Evolutionary conservation across 768 basidiomycete genomes (phyloP).

Genomic region (Tremella yokohamensis): DNA sequence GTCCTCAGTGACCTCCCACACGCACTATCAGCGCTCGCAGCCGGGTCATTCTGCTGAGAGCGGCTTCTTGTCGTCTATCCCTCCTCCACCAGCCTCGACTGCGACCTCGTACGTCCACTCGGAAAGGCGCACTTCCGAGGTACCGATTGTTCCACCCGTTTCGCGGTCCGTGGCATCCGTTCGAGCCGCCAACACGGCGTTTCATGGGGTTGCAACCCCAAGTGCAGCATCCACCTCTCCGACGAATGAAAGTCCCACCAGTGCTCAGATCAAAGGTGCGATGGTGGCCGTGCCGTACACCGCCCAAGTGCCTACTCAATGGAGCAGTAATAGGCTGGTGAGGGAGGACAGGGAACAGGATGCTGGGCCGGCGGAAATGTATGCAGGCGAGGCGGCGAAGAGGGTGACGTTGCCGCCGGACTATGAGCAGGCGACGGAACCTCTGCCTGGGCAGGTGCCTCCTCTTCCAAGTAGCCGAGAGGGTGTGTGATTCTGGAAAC

Average conservation of each 20-base stretch:
- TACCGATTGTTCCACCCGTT: background rate
- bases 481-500: no score
- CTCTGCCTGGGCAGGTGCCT: slow-evolving; percentile 10
- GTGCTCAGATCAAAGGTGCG: background rate
- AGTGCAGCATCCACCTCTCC: background rate
- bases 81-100: slow-evolving; percentile 12
- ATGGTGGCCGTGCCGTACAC: slow-evolving; percentile 7
- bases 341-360: background rate
- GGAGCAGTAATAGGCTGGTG: background rate
- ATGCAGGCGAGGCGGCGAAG: no score
- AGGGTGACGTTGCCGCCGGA: slow-evolving; percentile 14
- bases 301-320: background rate
- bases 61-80: background rate
- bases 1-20: background rate
- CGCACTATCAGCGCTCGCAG: slow-evolving; percentile 1
- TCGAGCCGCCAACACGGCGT: background rate
- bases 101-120: slow-evolving; percentile 12
- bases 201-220: background rate
- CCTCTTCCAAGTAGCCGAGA: no score
- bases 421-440: slow-evolving; percentile 24
- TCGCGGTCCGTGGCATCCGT: background rate
- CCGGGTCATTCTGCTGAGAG: background rate
- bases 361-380: background rate
- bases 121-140: background rate
- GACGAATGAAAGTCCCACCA: background rate